Evolutionary conservation across 2,329 filamentous ascomycete species (phyloP).

Genomic region (Calonectria hawksworthii): DNA sequence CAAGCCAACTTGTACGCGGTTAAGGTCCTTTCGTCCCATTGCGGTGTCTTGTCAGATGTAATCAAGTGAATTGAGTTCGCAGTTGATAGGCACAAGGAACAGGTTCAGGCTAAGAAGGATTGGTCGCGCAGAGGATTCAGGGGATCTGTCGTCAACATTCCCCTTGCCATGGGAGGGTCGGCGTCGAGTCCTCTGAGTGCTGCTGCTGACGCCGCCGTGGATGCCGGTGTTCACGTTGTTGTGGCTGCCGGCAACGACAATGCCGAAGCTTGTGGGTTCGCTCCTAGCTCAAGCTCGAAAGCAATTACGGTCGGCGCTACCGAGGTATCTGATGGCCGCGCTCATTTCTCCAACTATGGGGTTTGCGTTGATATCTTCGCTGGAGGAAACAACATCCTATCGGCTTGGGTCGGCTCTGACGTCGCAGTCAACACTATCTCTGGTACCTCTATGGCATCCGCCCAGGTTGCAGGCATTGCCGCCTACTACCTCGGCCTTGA

Average conservation of each 20-base stretch:
- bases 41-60: neutral
- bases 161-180: neutral
- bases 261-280: neutral
- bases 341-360: neutral
- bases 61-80: neutral
- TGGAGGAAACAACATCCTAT: neutral
- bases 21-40: neutral
- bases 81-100: neutral
- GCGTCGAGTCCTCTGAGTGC: neutral
- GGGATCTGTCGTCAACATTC: neutral
- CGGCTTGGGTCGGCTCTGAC: neutral
- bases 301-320: neutral
- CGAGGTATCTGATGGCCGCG: neutral
- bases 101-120: neutral
- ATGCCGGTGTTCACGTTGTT: neutral
- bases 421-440: neutral
- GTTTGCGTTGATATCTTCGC: neutral
- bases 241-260: neutral
- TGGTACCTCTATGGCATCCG: neutral
- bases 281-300: neutral
- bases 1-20: neutral
- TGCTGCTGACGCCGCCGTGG: neutral
- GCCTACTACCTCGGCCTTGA: neutral
- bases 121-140: neutral
- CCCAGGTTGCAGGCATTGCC: neutral